Evolutionary conservation across 805 yeast species (phyloP).

Genomic region (Metschnikowia chrysomelidarum): DNA sequence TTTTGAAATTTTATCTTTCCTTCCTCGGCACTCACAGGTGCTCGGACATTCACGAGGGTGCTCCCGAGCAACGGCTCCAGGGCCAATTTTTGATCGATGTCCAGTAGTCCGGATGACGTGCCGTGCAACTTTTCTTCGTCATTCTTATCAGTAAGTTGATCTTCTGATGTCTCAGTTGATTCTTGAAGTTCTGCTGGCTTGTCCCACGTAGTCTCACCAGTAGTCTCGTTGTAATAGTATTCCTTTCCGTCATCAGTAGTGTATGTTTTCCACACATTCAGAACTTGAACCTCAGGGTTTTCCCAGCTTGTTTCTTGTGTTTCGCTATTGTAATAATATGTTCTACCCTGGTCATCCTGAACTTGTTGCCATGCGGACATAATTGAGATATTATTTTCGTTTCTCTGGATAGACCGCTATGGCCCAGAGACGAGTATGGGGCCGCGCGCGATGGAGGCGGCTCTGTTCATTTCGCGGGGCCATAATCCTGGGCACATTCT

Average conservation of each 20-base stretch:
- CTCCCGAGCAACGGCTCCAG: constrained; percentile 21
- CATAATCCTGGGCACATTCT: no score
- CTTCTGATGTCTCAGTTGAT: constrained; percentile 3
- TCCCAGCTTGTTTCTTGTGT: constrained; percentile 81
- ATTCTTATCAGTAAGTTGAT: not conserved
- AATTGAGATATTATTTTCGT: not conserved
- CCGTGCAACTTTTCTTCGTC: not conserved
- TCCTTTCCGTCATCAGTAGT: constrained; percentile 54
- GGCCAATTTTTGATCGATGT: constrained; percentile 22
- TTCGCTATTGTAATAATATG: constrained; percentile 65
- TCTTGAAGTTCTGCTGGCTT: constrained; percentile 52
- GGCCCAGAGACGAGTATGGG: no score
- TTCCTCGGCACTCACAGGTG: constrained; percentile 26
- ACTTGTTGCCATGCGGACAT: constrained; percentile 59
- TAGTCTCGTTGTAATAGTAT: constrained; percentile 66
- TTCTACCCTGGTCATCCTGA: constrained; percentile 61
- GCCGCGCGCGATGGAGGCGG: no score
- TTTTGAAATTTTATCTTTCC: constrained; percentile 47
- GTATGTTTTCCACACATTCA: constrained; percentile 39
- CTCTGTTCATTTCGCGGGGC: no score
- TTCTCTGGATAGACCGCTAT: no score
- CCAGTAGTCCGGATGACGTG: constrained; percentile 6
- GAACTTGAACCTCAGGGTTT: constrained; percentile 52
- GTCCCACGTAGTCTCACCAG: constrained; percentile 78
- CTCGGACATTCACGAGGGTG: constrained; percentile 25